phyloP scores from a whole-genome alignment of 2,329 filamentous ascomycete species.

The Pleomassaria siparia region DNA sequence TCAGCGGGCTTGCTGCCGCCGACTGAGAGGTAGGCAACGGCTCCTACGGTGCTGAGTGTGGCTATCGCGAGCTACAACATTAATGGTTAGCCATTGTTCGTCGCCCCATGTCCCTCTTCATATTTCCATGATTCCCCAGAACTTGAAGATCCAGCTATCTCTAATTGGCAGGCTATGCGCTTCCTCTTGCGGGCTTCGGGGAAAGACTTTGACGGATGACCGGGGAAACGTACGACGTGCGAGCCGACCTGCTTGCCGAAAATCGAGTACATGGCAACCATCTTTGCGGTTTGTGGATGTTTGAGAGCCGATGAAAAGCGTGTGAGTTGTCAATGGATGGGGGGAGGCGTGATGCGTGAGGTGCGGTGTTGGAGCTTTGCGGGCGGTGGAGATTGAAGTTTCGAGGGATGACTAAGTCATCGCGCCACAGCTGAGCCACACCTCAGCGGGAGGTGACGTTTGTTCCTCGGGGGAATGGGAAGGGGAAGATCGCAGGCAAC shows the following conservation, averaged over 20 bases:
- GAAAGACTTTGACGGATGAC: not conserved
- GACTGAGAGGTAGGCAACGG: slow-evolving; percentile 38
- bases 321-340: slow-evolving; percentile 37
- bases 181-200: not conserved
- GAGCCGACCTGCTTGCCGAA: slow-evolving; percentile 57
- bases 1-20: slow-evolving; percentile 48
- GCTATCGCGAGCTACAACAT: slow-evolving; percentile 65
- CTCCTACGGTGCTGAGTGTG: slow-evolving; percentile 43
- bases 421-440: not conserved
- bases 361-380: slow-evolving; percentile 13
- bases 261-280: slow-evolving; percentile 57
- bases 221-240: slow-evolving; percentile 50
- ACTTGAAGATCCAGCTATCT: not conserved
- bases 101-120: not conserved
- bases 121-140: not conserved
- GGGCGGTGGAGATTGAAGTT: slow-evolving; percentile 3
- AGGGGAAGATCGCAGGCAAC: too few relatives aligned
- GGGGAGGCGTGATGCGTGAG: slow-evolving; percentile 8
- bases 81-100: too few relatives aligned
- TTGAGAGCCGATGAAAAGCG: slow-evolving; percentile 17
- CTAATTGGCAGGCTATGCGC: not conserved
- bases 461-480: too few relatives aligned
- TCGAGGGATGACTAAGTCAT: slow-evolving; percentile 3
- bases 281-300: slow-evolving; percentile 35
- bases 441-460: slow-evolving; percentile 11